phyloP scores from a whole-genome alignment of 1,139 yeast genomes.

The Nakaseomyces nivariensis region DNA sequence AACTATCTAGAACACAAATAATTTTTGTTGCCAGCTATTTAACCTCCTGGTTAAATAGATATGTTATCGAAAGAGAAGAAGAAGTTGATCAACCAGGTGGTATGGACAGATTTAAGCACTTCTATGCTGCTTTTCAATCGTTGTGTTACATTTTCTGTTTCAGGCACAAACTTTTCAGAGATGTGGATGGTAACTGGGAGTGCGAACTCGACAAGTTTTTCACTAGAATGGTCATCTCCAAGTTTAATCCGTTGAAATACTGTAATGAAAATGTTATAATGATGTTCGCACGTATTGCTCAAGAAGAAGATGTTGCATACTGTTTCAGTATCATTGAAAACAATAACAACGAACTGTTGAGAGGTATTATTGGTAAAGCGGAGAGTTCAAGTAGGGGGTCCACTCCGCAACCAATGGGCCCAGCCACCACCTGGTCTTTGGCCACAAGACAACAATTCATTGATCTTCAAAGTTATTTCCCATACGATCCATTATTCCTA shows the following conservation, averaged over 20 bases:
- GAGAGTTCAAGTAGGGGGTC: slow-evolving; percentile 29
- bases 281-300: slow-evolving; percentile 89
- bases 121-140: slow-evolving; percentile 91
- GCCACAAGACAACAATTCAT: slow-evolving; percentile 66
- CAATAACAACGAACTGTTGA: slow-evolving; percentile 46
- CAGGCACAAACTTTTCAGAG: slow-evolving; percentile 54
- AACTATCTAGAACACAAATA: slow-evolving; percentile 59
- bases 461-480: slow-evolving; percentile 86
- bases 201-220: slow-evolving; percentile 75
- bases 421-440: slow-evolving; percentile 22
- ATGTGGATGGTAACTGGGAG: slow-evolving; percentile 51
- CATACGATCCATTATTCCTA: slow-evolving; percentile 84
- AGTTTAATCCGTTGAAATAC: slow-evolving; percentile 86
- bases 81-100: slow-evolving; percentile 66
- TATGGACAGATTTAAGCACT: slow-evolving; percentile 73
- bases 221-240: slow-evolving; percentile 75
- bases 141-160: slow-evolving; percentile 86
- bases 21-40: slow-evolving; percentile 70
- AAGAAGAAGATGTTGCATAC: slow-evolving; percentile 81
- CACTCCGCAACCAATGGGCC: slow-evolving; percentile 8
- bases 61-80: slow-evolving; percentile 69
- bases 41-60: slow-evolving; percentile 74
- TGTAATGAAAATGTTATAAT: slow-evolving; percentile 90
- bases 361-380: slow-evolving; percentile 32
- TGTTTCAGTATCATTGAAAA: slow-evolving; percentile 90